Conservation (phyloP, 2,329 filamentous ascomycete genomes). For the Fusarium brachygibbosum region DNA sequence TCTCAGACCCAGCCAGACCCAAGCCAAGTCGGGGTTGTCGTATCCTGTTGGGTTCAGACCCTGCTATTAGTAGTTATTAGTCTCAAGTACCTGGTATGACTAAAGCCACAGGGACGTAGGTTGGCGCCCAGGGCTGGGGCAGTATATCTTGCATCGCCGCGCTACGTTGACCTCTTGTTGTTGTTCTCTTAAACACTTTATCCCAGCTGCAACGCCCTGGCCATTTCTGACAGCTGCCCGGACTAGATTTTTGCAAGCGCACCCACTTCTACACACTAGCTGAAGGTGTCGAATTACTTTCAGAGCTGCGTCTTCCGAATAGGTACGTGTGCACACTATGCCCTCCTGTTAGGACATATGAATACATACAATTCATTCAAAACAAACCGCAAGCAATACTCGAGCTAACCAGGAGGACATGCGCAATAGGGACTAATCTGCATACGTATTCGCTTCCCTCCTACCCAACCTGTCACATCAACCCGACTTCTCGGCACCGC, state of each 20-base stretch:
- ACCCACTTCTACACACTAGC: constrained; percentile 24
- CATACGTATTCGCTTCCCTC: constrained; percentile 23
- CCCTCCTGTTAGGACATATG: constrained; percentile 8
- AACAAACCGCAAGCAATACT: constrained; percentile 31
- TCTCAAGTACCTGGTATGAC: constrained; percentile 34
- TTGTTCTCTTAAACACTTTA: constrained; percentile 43
- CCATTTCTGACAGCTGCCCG: constrained; percentile 42
- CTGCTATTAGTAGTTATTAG: constrained; percentile 25
- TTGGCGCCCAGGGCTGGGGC: constrained; percentile 29
- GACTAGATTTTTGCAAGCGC: constrained; percentile 34
- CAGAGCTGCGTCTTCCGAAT: constrained; percentile 31
- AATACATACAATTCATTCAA: constrained; percentile 31
- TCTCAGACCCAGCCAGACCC: constrained; percentile 22
- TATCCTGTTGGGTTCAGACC: constrained; percentile 39
- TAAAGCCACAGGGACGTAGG: constrained; percentile 36
- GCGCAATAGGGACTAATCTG: constrained; percentile 33
- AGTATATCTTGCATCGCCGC: constrained; percentile 48
- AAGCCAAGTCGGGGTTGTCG: constrained; percentile 29
- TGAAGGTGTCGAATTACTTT: constrained; percentile 35
- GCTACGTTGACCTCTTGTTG: constrained; percentile 43
- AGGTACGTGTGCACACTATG: constrained; percentile 32
- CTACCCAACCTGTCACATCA: constrained; percentile 32
- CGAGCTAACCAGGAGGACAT: constrained; percentile 39
- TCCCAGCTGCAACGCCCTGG: constrained; percentile 46
- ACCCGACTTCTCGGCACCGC: constrained; percentile 22